These are phyloP conservation scores for Trypanosoma melophagium DNA, from an alignment of 208 protist genomes.

Conservation along the genomic window DNA sequence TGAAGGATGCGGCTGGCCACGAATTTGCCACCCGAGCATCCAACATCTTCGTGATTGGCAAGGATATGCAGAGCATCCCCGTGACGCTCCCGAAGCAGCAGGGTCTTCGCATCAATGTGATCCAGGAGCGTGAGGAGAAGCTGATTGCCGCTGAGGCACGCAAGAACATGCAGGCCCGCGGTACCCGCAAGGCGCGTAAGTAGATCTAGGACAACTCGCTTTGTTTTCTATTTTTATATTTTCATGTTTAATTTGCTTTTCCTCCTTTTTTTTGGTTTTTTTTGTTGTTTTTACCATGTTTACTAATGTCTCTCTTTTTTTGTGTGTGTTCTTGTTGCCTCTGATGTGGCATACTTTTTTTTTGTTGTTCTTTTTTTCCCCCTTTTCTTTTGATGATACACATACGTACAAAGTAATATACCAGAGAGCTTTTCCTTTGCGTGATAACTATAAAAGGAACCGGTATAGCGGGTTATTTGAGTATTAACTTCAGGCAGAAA, in stretches of 20 bases:
- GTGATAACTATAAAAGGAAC: too few species aligned
- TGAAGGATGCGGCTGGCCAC: slow-evolving; percentile 91
- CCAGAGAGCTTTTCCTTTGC: too few species aligned
- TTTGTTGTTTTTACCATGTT: slow-evolving; percentile 11
- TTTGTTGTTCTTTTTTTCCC: too few species aligned
- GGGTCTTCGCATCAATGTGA: slow-evolving; percentile 93
- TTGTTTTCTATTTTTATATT: slow-evolving; percentile 2
- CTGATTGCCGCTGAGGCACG: slow-evolving; percentile 75
- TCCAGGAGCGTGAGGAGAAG: slow-evolving; percentile 86
- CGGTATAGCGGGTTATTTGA: too few species aligned
- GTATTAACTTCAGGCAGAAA: slow-evolving; percentile 1
- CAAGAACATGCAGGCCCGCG: slow-evolving; percentile 45
- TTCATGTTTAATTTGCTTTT: too few species aligned
- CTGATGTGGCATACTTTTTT: too few species aligned
- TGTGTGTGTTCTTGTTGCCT: too few species aligned
- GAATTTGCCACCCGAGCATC: slow-evolving; percentile 97
- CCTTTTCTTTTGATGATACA: too few species aligned
- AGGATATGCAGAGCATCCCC: slow-evolving; percentile 82
- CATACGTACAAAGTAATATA: too few species aligned
- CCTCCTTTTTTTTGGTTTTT: not conserved
- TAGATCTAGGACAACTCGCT: slow-evolving; percentile 28
- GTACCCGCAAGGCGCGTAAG: slow-evolving; percentile 60
- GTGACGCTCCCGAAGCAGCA: slow-evolving; percentile 96
- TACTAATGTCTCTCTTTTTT: too few species aligned
- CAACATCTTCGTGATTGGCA: slow-evolving; percentile 99